These are phyloP conservation scores for Ogataea zsoltii DNA, from an alignment of 805 yeast species.

Conservation along the genomic window DNA sequence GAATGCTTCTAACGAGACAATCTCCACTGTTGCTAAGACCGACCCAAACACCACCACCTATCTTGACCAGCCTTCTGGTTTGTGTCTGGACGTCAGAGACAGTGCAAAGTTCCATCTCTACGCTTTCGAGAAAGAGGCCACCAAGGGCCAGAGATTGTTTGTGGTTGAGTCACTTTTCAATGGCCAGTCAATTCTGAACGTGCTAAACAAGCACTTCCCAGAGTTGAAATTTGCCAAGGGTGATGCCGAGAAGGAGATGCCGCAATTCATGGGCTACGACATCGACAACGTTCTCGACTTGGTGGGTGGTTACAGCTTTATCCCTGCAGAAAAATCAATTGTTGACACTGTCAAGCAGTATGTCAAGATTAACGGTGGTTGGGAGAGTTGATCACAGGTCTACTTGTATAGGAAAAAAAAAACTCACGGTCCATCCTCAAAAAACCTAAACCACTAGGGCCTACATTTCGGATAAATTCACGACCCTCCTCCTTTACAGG, in stretches of 20 bases:
- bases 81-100: constrained; percentile 40
- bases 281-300: constrained; percentile 1
- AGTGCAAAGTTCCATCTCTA: constrained; percentile 49
- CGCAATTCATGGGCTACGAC: constrained; percentile 13
- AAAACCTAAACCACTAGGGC: no score
- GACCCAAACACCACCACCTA: constrained; percentile 23
- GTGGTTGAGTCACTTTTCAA: constrained; percentile 11
- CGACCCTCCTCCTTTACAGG: no score
- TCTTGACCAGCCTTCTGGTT: constrained; percentile 30
- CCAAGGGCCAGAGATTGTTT: constrained; percentile 36
- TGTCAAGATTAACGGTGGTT: constrained; percentile 10
- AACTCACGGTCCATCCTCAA: no score
- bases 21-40: constrained; percentile 32
- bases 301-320: constrained; percentile 37
- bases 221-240: constrained; percentile 39
- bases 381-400: no score
- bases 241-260: constrained; percentile 6
- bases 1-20: constrained; percentile 38
- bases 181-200: constrained; percentile 14
- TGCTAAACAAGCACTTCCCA: constrained; percentile 41
- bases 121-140: constrained; percentile 12
- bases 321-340: constrained; percentile 39
- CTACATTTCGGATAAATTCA: no score
- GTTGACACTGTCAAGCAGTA: constrained; percentile 42
- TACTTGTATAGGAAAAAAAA: no score